Evolutionary conservation across 2,329 filamentous ascomycete genomes (phyloP), one percentile per base, ranked within the genome.

Genomic region (Dryadomyces quercivorus): DNA sequence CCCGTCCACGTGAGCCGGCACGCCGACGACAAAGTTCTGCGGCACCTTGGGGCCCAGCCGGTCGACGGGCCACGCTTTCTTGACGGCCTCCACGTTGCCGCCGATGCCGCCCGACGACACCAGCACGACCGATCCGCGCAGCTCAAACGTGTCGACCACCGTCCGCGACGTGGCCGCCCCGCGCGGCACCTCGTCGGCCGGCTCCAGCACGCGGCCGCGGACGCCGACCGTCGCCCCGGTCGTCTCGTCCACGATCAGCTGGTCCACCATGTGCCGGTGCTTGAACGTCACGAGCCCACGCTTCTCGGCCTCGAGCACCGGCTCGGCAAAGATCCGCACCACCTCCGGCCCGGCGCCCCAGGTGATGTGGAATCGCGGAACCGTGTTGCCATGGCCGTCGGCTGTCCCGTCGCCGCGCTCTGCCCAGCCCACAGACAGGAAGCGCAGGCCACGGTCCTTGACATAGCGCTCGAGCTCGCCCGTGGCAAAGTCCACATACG

Each of bases 1-100:
- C 2, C 80, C 80, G 59, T 84, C 80, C n/a, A 84, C 80, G 59
- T 83, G 78, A 0, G 77, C 77, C 0, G 80, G 80, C 2, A 84
- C 80, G 8, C 80, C 80, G 15, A 81, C 63, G 45, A 83, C 78
- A 58, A 83, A 81, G 57, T 69, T 70, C 57, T 76, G 64, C 0
- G 80, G 80, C 0, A 80, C 70, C 42, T 72, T 73, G 44, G 77
- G 75, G 0, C 80, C 80, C 1, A 84, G 67, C 1, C 78, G 70
- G 46, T 81, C 75, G 1, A 75, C 56, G 0, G 80, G 80, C 80
- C 80, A 84, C 2, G 69, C 71, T 43, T 72, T 70, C 61, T 77
- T 80, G 52, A 84, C 76, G 2, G 76, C 73, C 1, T 82, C 80
- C n/a, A 81, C 68, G 54, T 82, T 78, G 18, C 79, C 80, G 15